A percentile compares a stretch with the other conserved stretches of the same genome.
These are phyloP conservation scores for Arabidopsis hybrid DNA, from an alignment of 441 rosid genomes.

Conservation along the genomic window DNA sequence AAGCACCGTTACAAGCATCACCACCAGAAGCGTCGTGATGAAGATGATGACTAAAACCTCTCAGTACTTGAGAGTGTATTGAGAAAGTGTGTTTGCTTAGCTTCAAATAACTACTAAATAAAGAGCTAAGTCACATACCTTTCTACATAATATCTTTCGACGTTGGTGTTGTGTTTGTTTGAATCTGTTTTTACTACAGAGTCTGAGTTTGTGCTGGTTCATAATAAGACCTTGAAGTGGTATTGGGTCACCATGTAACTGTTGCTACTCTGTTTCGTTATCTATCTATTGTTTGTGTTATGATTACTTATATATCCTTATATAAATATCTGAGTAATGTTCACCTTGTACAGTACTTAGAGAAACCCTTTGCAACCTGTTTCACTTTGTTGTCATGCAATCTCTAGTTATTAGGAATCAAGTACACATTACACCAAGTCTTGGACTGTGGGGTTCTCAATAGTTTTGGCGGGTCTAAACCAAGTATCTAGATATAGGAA, in stretches of 20 bases:
- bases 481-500: too few species aligned
- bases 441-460: too few species aligned
- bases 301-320: background rate
- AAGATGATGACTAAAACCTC: constrained; percentile 49
- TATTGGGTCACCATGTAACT: constrained; percentile 37
- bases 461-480: too few species aligned
- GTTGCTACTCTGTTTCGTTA: constrained; percentile 20
- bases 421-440: too few species aligned
- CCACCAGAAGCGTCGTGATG: constrained; percentile 65
- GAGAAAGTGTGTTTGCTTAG: constrained; percentile 32
- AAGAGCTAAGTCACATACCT: constrained; percentile 34
- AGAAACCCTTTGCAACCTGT: too few species aligned
- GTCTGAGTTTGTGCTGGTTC: constrained; percentile 31
- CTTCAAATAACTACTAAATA: constrained; percentile 39
- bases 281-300: background rate
- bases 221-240: constrained; percentile 29
- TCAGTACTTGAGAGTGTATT: constrained; percentile 15
- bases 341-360: too few species aligned
- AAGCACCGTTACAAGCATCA: constrained; percentile 55
- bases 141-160: constrained; percentile 14
- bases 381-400: too few species aligned
- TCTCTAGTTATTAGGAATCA: too few species aligned
- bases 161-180: constrained; percentile 35
- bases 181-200: constrained; percentile 15
- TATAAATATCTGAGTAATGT: too few species aligned